Base-by-base conservation (phyloP, 257 asterid genomes). In the Nyctanthes arbortristis region DNA sequence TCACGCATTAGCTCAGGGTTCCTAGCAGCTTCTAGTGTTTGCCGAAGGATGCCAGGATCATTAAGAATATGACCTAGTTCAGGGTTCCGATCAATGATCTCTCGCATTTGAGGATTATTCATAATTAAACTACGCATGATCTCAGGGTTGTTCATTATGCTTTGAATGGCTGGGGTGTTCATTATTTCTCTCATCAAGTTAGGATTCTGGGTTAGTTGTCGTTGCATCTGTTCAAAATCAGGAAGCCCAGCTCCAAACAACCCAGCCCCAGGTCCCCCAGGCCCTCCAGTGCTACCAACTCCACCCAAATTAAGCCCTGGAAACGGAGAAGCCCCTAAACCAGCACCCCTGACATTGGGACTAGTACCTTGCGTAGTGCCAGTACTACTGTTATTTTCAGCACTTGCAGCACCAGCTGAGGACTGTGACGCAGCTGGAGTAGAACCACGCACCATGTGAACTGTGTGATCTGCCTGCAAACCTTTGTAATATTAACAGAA, bases 51-150 rank as follows among this genome's bases (percentile, higher is more conserved):
- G 66, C 84, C 62, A 11, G 93, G 87, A 77, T 87, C 93, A 71
- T 87, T 87, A 16, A 87, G 88, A 64, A 87, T 67, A 64, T 87
- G 93, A 24, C 69, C 88, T 35, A 87, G 90, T 61, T 87, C 93
- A 54, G 93, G 93, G 77, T 87, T 87, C 57, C 85, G 79, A 36
- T 87, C 90, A 66, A 87, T 80, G 56, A 87, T 79, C 58, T 84
- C 93, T 57, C 90, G 88, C 88, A 87, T 87, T 67, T 84, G 93
- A 76, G 90, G 93, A 69, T 87, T 87, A 80, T 72, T 84, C 93
- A 82, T 84, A 2, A 86, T 84, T 65, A 86, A 60, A 80, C 72
- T 77, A 28, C 88, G 89, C 77, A 87, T 80, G 12, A 80, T 73
- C 69, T 87, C 93, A 31, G 93, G 90, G 61, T 80, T 82, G 77